Conservation (phyloP, 2,329 filamentous ascomycete species). For the Didymella keratinophila region DNA sequence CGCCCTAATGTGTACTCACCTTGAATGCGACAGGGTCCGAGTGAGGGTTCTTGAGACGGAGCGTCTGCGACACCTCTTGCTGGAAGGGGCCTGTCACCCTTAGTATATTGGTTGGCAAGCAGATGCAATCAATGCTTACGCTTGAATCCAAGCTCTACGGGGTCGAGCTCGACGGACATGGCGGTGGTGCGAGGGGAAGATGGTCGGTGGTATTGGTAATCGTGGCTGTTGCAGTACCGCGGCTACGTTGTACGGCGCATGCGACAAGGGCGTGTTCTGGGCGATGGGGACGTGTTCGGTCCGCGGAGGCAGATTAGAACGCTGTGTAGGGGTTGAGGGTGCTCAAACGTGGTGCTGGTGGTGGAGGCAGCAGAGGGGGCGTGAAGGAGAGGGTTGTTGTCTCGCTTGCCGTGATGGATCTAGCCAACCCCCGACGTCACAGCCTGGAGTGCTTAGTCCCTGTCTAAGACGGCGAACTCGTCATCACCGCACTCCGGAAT, state of each 20-base stretch:
- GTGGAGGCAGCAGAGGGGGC: constrained; percentile 13
- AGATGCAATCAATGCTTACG: constrained; percentile 65
- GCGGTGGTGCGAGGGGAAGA: constrained; percentile 44
- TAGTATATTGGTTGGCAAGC: constrained; percentile 21
- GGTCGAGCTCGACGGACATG: constrained; percentile 97
- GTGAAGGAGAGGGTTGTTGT: constrained; percentile 19
- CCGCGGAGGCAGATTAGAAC: constrained; percentile 9
- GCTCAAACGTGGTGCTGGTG: constrained; percentile 9
- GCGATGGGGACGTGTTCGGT: constrained; percentile 19
- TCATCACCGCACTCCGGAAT: constrained; percentile 11
- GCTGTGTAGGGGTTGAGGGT: constrained; percentile 5
- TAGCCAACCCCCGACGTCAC: constrained; percentile 19
- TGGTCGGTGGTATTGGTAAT: constrained; percentile 43
- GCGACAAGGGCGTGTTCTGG: constrained; percentile 4
- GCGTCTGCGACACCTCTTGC: constrained; percentile 68
- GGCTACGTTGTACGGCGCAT: constrained; percentile 16
- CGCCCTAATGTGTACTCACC: constrained; percentile 51
- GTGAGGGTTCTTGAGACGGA: constrained; percentile 67
- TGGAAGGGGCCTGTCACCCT: constrained; percentile 65
- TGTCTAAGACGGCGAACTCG: constrained; percentile 9
- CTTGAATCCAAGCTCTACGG: constrained; percentile 89
- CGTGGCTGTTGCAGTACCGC: constrained; percentile 21
- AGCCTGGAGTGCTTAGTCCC: constrained; percentile 12
- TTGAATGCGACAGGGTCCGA: constrained; percentile 70
- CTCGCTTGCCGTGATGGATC: constrained; percentile 22